These are phyloP conservation scores for Phytophthora sansomeana DNA, from an alignment of 352 stramenopile genomes.

Conservation along the genomic window DNA sequence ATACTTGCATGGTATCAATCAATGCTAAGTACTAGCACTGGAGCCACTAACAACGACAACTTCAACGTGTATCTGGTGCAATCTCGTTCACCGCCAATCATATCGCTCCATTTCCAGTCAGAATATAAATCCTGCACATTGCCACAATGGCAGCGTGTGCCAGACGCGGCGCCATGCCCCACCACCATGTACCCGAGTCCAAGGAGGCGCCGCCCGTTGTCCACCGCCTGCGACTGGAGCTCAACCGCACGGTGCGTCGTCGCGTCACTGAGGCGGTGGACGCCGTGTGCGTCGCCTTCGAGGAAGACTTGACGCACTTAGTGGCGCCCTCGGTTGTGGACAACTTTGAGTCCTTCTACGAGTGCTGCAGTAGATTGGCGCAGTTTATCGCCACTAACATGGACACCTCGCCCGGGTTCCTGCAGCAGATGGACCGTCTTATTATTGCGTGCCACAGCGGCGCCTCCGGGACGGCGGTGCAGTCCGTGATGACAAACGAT, in stretches of 20 bases:
- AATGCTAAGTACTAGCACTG: too few species aligned
- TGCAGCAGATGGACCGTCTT: conserved; percentile 70
- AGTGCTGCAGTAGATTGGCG: conserved; percentile 54
- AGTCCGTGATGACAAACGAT: conserved; percentile 54
- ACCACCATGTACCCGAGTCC: conserved; percentile 17
- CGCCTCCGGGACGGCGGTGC: conserved; percentile 41
- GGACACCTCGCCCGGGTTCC: conserved; percentile 66
- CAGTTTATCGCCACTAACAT: conserved; percentile 62
- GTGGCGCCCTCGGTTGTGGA: not conserved
- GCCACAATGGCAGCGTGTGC: conserved; percentile 10
- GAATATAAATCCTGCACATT: too few species aligned
- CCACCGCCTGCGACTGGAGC: conserved; percentile 34
- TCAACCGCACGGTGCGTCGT: conserved; percentile 45
- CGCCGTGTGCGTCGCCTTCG: conserved; percentile 51
- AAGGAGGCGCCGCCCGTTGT: conserved; percentile 11
- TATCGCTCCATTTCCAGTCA: too few species aligned
- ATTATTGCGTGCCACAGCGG: conserved; percentile 70
- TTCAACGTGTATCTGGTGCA: too few species aligned
- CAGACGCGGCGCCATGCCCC: conserved; percentile 16
- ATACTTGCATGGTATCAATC: too few species aligned
- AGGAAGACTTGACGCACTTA: conserved; percentile 23
- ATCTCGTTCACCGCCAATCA: too few species aligned
- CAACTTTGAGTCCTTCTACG: conserved; percentile 59
- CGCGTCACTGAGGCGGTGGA: conserved; percentile 57
- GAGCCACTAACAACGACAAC: too few species aligned